phyloP scores from a whole-genome alignment of 31 red algal species.

The Odonthalia washingtoniensis region DNA sequence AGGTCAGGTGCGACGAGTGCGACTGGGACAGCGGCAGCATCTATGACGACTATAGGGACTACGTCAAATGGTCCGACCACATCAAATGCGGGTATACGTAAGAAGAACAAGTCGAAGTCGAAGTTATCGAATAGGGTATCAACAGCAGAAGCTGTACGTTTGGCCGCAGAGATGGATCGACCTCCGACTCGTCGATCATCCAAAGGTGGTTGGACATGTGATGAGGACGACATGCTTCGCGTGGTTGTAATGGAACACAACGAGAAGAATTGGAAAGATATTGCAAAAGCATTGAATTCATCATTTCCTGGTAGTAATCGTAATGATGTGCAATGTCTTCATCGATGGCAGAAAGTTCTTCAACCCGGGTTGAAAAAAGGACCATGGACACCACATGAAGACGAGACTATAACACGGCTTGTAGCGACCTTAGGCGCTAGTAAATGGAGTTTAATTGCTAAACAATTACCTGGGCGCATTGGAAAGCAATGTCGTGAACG shows the following conservation, averaged over 20 bases:
- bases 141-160: constrained; percentile 63
- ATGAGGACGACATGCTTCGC: constrained; percentile 91
- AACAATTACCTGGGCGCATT: constrained; percentile 85
- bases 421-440: constrained; percentile 78
- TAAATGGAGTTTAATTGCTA: constrained; percentile 96
- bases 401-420: constrained; percentile 85
- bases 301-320: constrained; percentile 71
- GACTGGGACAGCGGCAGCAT: too few species aligned
- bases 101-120: constrained; percentile 28
- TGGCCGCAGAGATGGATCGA: constrained; percentile 82
- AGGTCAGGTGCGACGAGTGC: too few species aligned
- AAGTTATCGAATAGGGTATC: constrained; percentile 60
- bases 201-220: constrained; percentile 90
- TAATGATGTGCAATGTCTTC: constrained; percentile 95
- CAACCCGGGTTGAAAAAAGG: constrained; percentile 92
- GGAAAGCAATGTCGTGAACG: constrained; percentile 97
- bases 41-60: too few species aligned
- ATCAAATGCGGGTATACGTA: neutral
- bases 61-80: too few species aligned
- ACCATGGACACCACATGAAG: constrained; percentile 95
- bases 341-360: constrained; percentile 98
- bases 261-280: constrained; percentile 92
- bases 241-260: constrained; percentile 80
- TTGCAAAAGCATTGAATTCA: constrained; percentile 80
- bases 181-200: constrained; percentile 79